These are phyloP conservation scores for Pinus tabuliformis DNA, from an alignment of 75 land plant species.

Conservation along the genomic window DNA sequence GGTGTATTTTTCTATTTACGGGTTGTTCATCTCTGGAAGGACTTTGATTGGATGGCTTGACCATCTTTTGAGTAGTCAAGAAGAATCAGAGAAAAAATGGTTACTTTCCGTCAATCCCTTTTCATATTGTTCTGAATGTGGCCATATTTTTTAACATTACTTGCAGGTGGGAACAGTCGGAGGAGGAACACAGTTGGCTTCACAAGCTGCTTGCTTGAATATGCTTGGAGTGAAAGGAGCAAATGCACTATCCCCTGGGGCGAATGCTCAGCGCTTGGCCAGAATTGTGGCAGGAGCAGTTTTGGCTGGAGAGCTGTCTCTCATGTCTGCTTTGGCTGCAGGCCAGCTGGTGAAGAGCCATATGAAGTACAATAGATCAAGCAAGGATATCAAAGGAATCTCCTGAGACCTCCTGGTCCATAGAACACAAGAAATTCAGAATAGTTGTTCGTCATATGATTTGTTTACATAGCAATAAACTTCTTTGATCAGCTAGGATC, in stretches of 20 bases:
- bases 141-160: neutral
- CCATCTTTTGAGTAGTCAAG: no score
- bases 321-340: conserved; percentile 89
- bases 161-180: conserved; percentile 88
- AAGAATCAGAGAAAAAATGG: no score
- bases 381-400: conserved; percentile 15
- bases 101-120: no score
- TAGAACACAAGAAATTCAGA: no score
- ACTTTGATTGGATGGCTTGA: no score
- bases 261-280: conserved; percentile 62
- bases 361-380: conserved; percentile 89
- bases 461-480: no score
- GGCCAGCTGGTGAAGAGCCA: conserved; percentile 92
- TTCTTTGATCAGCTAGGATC: no score
- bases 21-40: no score
- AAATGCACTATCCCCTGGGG: conserved; percentile 34
- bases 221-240: conserved; percentile 70
- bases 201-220: conserved; percentile 81
- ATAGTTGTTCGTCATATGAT: no score
- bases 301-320: conserved; percentile 80
- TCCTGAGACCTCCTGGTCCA: no score
- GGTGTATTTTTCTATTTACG: no score
- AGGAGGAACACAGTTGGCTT: conserved; percentile 84
- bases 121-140: no score
- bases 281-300: conserved; percentile 81